Percentiles rank a stretch among this genome's conserved stretches.
These are phyloP conservation scores for Penicillium alfredii DNA, from an alignment of 495 filamentous ascomycete genomes.

Conservation along the genomic window DNA sequence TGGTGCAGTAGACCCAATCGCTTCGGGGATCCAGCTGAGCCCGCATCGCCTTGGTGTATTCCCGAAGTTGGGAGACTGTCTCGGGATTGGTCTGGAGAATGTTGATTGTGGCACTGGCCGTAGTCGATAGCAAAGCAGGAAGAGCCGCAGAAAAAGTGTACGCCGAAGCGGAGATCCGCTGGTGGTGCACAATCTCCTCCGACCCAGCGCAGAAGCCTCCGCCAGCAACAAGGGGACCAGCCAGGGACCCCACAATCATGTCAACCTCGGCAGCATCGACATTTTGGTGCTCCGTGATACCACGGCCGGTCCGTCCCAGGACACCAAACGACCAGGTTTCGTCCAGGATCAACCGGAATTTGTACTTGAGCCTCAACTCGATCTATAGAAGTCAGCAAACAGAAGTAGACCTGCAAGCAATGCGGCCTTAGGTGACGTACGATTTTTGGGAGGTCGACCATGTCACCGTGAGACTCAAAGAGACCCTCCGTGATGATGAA, in stretches of 20 bases:
- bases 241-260: constrained; percentile 91
- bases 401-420: too few relatives aligned
- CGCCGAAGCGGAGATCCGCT: constrained; percentile 80
- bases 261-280: constrained; percentile 86
- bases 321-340: constrained; percentile 97
- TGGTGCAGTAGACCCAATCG: constrained; percentile 86
- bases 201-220: constrained; percentile 93
- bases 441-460: constrained; percentile 75
- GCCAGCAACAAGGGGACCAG: constrained; percentile 82
- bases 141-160: constrained; percentile 95
- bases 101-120: constrained; percentile 82
- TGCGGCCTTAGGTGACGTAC: constrained; percentile 58
- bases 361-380: constrained; percentile 88
- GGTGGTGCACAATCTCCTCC: constrained; percentile 87
- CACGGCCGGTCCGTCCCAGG: constrained; percentile 81
- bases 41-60: constrained; percentile 75
- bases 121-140: constrained; percentile 88
- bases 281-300: constrained; percentile 91
- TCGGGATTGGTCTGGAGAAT: constrained; percentile 81
- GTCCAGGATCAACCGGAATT: constrained; percentile 94
- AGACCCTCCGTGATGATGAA: constrained; percentile 97
- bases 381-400: constrained; percentile 44
- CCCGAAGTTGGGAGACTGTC: constrained; percentile 65
- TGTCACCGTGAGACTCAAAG: constrained; percentile 87
- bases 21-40: constrained; percentile 85